Conservation (phyloP, 1,139 yeast species). For the Blastobotrys apis region DNA sequence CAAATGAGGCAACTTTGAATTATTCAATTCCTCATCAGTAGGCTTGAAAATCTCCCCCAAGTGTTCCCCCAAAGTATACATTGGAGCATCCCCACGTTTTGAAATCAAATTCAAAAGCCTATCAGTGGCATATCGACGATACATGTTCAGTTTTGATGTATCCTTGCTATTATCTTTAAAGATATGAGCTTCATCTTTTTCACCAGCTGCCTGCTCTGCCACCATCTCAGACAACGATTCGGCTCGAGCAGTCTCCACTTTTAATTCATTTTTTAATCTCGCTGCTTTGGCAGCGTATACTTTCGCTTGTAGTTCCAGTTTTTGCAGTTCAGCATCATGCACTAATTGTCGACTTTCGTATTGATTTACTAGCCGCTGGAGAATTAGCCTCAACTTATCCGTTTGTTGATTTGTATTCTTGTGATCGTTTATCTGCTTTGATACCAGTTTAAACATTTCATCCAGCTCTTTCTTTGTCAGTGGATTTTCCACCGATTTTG, state of each 20-base stretch:
- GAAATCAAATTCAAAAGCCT: no score
- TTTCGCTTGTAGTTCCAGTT: conserved; percentile 18
- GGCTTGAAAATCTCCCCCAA: no score
- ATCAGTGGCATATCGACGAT: no score
- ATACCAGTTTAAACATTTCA: not conserved
- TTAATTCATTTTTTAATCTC: conserved; percentile 10
- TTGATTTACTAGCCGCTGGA: conserved; percentile 14
- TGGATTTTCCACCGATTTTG: conserved; percentile 1
- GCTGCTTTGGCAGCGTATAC: conserved; percentile 16
- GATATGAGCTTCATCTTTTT: no score
- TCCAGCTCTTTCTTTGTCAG: not conserved
- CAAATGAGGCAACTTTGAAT: no score
- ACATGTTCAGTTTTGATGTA: no score
- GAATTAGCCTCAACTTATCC: not conserved
- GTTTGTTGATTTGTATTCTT: not conserved
- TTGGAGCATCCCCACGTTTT: no score
- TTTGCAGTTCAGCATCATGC: conserved; percentile 16
- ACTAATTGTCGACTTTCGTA: conserved; percentile 19
- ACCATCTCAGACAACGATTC: no score
- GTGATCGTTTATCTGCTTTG: not conserved
- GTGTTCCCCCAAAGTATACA: no score
- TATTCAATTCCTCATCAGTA: no score
- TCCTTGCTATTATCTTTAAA: no score
- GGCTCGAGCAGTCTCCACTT: conserved; percentile 3
- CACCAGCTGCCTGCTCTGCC: no score